A percentile compares a stretch with the other conserved stretches of the same genome.
Evolutionary conservation across 148 eudicot species (phyloP).

Genomic region (Vaccinium corymbosum): DNA sequence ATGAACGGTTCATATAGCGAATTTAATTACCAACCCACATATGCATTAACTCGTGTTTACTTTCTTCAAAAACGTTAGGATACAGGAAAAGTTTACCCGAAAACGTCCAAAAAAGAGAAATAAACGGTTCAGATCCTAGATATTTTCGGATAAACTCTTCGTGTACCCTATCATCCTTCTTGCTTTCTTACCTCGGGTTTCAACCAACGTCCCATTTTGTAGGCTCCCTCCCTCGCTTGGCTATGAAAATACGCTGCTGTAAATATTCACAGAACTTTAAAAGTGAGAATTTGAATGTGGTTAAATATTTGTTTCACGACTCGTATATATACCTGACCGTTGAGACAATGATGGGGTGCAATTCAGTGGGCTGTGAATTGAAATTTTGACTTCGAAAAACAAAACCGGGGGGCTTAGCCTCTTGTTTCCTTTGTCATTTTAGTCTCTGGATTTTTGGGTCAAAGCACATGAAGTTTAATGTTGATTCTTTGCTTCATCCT

Average conservation of each 20-base stretch:
- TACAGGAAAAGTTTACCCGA: no score
- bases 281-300: not conserved
- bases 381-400: constrained; percentile 1
- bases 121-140: no score
- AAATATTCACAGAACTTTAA: not conserved
- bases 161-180: no score
- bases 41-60: no score
- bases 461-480: not conserved
- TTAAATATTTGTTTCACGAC: not conserved
- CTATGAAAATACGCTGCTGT: not conserved
- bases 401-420: constrained; percentile 16
- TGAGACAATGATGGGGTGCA: not conserved
- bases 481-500: not conserved
- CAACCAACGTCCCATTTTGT: constrained; percentile 52
- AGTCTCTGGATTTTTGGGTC: not conserved
- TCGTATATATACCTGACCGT: not conserved
- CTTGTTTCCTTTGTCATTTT: not conserved
- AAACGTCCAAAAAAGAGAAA: no score
- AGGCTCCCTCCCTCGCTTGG: not conserved
- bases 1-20: no score
- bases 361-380: constrained; percentile 24
- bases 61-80: no score
- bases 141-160: no score
- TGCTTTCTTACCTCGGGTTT: constrained; percentile 51
- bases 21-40: no score